These are phyloP conservation scores for Penicillium cataractarum DNA, from an alignment of 495 filamentous ascomycete genomes.

Conservation along the genomic window DNA sequence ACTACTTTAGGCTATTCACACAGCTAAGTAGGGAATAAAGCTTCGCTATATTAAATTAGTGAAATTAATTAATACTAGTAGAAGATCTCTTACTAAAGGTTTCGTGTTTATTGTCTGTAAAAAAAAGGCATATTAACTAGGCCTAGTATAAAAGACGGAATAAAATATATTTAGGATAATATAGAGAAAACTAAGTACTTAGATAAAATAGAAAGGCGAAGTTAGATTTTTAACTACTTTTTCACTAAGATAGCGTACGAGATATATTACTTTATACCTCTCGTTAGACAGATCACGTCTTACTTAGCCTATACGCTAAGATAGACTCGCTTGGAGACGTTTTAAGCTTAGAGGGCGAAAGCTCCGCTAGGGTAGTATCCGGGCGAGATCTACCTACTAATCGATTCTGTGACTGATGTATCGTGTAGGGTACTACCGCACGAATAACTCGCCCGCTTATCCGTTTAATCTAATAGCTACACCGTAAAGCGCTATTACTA, in stretches of 20 bases:
- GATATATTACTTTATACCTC: constrained; percentile 14
- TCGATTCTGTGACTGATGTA: constrained; percentile 7
- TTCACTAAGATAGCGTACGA: neutral
- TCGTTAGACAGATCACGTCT: constrained; percentile 13
- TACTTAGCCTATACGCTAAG: constrained; percentile 8
- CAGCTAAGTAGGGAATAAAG: neutral
- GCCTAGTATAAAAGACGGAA: neutral
- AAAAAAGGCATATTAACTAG: neutral
- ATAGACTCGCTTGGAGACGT: neutral
- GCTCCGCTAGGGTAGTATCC: constrained; percentile 5
- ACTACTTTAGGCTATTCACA: constrained; percentile 8
- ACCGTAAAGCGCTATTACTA: constrained; percentile 1
- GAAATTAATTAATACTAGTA: neutral
- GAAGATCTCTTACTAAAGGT: neutral
- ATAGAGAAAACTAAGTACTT: too few species aligned
- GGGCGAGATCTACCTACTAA: constrained; percentile 15
- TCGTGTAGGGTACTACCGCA: constrained; percentile 7
- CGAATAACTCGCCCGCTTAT: neutral
- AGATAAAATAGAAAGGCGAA: too few species aligned
- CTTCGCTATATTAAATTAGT: neutral
- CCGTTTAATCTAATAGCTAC: neutral
- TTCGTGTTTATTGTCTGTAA: neutral
- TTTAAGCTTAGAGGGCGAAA: constrained; percentile 11
- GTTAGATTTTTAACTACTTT: constrained; percentile 12
- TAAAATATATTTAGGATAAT: too few species aligned